phyloP scores from a whole-genome alignment of 352 stramenopile species.

The Pythium phragmiticola region DNA sequence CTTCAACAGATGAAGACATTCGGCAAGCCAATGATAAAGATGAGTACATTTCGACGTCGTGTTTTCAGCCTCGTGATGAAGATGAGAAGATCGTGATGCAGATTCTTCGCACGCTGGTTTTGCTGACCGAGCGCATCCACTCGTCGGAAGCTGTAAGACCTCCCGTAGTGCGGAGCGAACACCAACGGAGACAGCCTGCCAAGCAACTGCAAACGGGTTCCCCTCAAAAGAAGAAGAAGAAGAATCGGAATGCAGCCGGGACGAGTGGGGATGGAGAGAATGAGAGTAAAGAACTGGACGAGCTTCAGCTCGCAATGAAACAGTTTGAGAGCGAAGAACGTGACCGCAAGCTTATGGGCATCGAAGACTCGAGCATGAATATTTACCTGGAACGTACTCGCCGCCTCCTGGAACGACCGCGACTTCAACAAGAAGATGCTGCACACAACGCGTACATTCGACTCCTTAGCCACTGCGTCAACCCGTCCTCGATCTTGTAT shows the following conservation, averaged over 20 bases:
- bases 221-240: slow-evolving; percentile 24
- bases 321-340: slow-evolving; percentile 46
- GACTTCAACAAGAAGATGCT: slow-evolving; percentile 48
- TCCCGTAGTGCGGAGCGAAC: not conserved
- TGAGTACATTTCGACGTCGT: not conserved
- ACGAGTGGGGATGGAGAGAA: slow-evolving; percentile 1
- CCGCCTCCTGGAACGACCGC: slow-evolving; percentile 38
- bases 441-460: slow-evolving; percentile 49
- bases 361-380: slow-evolving; percentile 44
- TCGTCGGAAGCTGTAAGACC: slow-evolving; percentile 12
- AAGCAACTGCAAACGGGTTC: slow-evolving; percentile 29
- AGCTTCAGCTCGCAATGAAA: slow-evolving; percentile 30
- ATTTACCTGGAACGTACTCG: slow-evolving; percentile 50
- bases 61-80: slow-evolving; percentile 11
- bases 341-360: slow-evolving; percentile 42
- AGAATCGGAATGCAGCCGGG: slow-evolving; percentile 9
- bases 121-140: slow-evolving; percentile 27
- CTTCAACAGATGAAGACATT: not conserved
- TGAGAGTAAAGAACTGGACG: slow-evolving; percentile 14
- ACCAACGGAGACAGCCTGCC: not conserved
- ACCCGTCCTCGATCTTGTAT: slow-evolving; percentile 43
- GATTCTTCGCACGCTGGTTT: slow-evolving; percentile 18
- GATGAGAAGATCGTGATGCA: slow-evolving; percentile 18
- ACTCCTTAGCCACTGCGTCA: slow-evolving; percentile 51
- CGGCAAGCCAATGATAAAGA: not conserved